A percentile compares a stretch with the other conserved stretches of the same genome.
phyloP scores from a whole-genome alignment of 2,329 filamentous ascomycete species.

The Cercospora janseana region DNA sequence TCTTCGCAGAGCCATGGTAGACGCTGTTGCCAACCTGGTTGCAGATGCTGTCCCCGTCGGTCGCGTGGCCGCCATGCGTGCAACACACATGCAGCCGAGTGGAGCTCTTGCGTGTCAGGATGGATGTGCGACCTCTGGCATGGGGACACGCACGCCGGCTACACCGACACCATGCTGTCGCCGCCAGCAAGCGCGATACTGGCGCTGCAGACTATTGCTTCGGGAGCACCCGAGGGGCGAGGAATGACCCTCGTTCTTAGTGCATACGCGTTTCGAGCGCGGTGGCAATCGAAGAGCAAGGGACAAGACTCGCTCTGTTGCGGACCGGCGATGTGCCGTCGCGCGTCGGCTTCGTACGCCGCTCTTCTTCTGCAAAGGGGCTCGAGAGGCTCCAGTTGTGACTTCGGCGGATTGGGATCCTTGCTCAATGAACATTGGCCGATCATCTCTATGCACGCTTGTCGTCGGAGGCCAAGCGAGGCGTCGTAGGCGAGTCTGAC shows the following conservation, averaged over 20 bases:
- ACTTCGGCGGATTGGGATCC: background rate
- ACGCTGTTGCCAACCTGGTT: constrained; percentile 8
- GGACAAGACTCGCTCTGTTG: background rate
- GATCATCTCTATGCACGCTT: no score
- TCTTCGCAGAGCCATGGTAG: constrained; percentile 18
- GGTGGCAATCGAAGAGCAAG: background rate
- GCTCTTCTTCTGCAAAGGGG: background rate
- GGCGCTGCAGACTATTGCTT: background rate
- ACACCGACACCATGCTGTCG: constrained; percentile 3
- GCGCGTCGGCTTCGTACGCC: no score
- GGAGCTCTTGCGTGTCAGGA: constrained; percentile 6
- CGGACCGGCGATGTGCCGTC: background rate
- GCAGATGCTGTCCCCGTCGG: constrained; percentile 12
- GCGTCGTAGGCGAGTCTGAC: no score
- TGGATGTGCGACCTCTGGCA: constrained; percentile 8
- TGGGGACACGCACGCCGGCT: background rate
- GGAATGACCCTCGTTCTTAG: no score
- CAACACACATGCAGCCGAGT: constrained; percentile 1
- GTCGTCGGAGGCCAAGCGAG: no score
- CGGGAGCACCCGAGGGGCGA: background rate
- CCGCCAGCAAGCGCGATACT: background rate
- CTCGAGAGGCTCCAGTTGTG: background rate
- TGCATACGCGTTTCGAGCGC: no score
- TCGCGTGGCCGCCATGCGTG: constrained; percentile 23
- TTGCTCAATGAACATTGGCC: no score